Evolutionary conservation across 495 filamentous ascomycete genomes (phyloP).

Genomic region (Penicillium lagena): DNA sequence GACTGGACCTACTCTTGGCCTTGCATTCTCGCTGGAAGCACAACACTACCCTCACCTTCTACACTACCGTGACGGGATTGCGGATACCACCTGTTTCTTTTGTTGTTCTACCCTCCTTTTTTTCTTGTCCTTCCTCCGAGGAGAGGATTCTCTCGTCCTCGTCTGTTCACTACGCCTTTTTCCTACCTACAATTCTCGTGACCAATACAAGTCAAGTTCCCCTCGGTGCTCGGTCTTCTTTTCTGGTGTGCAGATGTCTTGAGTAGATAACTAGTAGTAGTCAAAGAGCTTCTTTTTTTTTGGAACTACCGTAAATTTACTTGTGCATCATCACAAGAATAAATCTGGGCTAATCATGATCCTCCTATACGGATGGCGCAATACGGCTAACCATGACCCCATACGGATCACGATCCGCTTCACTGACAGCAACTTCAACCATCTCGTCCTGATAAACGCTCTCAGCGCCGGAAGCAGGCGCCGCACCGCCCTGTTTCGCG

Average conservation of each 20-base stretch:
- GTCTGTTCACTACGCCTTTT: background rate
- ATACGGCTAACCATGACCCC: conserved; percentile 54
- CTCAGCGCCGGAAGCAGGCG: conserved; percentile 25
- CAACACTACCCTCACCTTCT: no score
- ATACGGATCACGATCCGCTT: conserved; percentile 74
- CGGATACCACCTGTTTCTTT: conserved; percentile 19
- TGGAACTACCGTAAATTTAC: no score
- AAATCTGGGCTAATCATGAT: no score
- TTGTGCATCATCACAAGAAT: no score
- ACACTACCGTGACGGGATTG: background rate
- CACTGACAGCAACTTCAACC: conserved; percentile 65
- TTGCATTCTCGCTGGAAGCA: no score
- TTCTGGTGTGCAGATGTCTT: background rate
- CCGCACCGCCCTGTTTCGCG: conserved; percentile 13
- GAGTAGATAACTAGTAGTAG: no score
- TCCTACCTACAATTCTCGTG: background rate
- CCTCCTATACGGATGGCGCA: background rate
- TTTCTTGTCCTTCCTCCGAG: background rate
- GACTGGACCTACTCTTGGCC: no score
- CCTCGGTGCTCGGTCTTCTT: background rate
- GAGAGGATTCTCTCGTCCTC: no score
- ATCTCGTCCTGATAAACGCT: conserved; percentile 43
- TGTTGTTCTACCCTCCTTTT: conserved; percentile 7
- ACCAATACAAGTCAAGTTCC: background rate
- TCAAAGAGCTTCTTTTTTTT: no score